phyloP scores from a whole-genome alignment of 1,284 basidiomycete genomes.

The Heterobasidion irregulare region DNA sequence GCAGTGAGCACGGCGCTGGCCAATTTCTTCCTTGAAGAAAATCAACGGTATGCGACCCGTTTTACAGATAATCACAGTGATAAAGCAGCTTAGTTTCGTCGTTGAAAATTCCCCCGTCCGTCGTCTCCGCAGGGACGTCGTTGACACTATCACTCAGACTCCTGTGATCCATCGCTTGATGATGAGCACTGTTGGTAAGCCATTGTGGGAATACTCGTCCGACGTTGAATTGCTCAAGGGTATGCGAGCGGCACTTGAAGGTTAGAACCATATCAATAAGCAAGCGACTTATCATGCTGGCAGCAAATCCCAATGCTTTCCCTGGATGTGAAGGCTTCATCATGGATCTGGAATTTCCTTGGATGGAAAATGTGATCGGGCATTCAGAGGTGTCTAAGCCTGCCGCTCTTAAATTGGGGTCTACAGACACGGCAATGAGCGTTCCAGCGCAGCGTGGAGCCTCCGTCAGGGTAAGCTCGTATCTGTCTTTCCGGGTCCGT shows the following conservation, averaged over 20 bases:
- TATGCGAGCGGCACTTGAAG: slow-evolving; percentile 1
- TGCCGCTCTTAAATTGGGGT: too few relatives aligned
- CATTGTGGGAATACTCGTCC: slow-evolving; percentile 9
- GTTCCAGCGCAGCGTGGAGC: background rate
- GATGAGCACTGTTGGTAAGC: slow-evolving; percentile 5
- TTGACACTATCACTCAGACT: background rate
- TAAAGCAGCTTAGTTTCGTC: too few relatives aligned
- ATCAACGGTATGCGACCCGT: too few relatives aligned
- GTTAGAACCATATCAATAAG: background rate
- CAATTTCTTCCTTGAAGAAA: too few relatives aligned
- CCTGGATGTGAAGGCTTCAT: background rate
- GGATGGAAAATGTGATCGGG: background rate
- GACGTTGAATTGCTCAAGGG: slow-evolving; percentile 5
- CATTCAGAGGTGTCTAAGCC: too few relatives aligned
- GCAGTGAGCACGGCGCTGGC: too few relatives aligned
- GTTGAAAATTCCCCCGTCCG: background rate
- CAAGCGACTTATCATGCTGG: slow-evolving; percentile 4
- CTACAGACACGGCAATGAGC: background rate
- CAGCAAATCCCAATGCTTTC: background rate
- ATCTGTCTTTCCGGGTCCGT: background rate
- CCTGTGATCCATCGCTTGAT: slow-evolving; percentile 8
- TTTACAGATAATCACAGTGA: too few relatives aligned
- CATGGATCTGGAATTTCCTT: background rate
- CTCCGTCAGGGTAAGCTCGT: background rate
- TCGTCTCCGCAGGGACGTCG: background rate